Evolutionary conservation across 2,329 filamentous ascomycete species (phyloP), one percentile per base, ranked within the genome.

Genomic region (Colletotrichum sp.): DNA sequence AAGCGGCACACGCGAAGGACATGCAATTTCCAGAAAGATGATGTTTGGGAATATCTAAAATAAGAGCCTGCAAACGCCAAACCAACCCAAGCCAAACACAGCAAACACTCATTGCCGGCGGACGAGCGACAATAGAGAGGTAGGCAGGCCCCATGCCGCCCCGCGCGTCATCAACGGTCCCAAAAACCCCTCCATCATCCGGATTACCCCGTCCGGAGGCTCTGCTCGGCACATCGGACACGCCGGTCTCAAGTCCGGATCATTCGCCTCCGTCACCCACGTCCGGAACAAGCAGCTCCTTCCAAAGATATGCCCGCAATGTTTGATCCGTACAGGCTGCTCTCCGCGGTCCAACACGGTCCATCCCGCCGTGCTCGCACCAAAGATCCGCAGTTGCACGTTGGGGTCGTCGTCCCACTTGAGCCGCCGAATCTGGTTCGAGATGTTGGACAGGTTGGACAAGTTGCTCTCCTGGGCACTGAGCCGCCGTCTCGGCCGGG

Each of bases 221-320:
- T 65, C 21, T 0, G n/a, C 16, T 7, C 48, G 39, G 59, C 73
- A 75, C 4, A 26, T 16, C 14, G 70, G 73, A 48, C 73, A 75
- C 28, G 24, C 3, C 3, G 59, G 34, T 14, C 48, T 61, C 13
- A 28, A 39, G 5, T 16, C 39, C 10, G 39, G 12, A 16, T 32
- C 14, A 2, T 34, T 32, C 26, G 52, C 57, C 30, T 65, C 63
- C 26, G 70, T 32, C 43, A 75, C 43, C 73, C 60, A 71, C 26
- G 26, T n/a, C 16, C 57, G 39, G 21, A 76, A 76, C 66, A 76
- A 16, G 18, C 74, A 76, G 14, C 66, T 34, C 36, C 66, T 57
- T 13, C 74, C 74, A n/a, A 76, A 52, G 4, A 61, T 10, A 18
- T 73, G 72, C 6, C 60, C n/a, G 61, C 74, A 76, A 6, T 18